phyloP scores from a whole-genome alignment of 306 rosid genomes.

The Trifolium subterraneum region DNA sequence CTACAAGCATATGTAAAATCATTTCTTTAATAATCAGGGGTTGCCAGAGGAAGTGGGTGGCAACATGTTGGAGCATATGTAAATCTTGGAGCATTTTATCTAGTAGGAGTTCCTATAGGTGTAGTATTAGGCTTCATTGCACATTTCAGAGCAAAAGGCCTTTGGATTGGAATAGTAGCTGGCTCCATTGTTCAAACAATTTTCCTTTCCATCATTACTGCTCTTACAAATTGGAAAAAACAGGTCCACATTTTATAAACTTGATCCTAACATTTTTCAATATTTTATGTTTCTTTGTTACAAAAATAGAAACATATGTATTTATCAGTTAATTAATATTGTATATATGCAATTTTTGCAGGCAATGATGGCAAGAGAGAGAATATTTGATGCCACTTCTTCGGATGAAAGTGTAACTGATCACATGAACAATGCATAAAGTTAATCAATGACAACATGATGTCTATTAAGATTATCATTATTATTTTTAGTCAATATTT shows the following conservation, averaged over 20 bases:
- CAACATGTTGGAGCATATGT: conserved; percentile 49
- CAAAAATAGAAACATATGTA: background rate
- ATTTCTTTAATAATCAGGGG: conserved; percentile 28
- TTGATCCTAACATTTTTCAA: background rate
- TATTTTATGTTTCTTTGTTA: background rate
- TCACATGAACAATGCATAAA: background rate
- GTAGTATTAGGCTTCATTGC: conserved; percentile 39
- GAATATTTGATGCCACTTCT: conserved; percentile 41
- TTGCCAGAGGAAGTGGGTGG: conserved; percentile 59
- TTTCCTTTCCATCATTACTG: conserved; percentile 39
- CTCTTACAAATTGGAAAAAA: conserved; percentile 50
- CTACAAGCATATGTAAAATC: background rate
- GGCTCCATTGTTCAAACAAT: conserved; percentile 48
- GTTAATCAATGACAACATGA: background rate
- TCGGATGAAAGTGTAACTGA: conserved; percentile 18
- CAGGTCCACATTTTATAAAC: conserved; percentile 35
- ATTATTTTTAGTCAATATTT: no score
- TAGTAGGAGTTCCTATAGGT: conserved; percentile 48
- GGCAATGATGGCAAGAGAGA: conserved; percentile 45
- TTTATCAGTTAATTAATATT: background rate
- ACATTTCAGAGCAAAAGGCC: conserved; percentile 51
- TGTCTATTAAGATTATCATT: no score
- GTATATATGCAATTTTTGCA: conserved; percentile 17
- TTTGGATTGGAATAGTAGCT: conserved; percentile 49
- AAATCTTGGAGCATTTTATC: conserved; percentile 47